Percentiles rank a stretch among this genome's conserved stretches.
Conservation (phyloP, 2,329 filamentous ascomycete genomes). For the Rhexocercosporidium sp. region DNA sequence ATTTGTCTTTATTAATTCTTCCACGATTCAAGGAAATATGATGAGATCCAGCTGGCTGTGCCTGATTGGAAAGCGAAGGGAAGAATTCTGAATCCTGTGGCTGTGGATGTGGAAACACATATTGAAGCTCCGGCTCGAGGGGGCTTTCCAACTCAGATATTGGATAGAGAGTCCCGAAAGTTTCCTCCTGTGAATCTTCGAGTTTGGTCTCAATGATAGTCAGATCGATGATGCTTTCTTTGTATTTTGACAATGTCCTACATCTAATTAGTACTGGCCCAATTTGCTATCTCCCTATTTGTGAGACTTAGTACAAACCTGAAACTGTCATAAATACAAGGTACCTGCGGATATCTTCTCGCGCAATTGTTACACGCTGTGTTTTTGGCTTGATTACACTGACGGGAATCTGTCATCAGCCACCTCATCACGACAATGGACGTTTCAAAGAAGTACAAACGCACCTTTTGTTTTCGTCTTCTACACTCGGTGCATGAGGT, state of each 20-base stretch:
- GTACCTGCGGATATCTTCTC: constrained; percentile 34
- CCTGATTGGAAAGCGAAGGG: background rate
- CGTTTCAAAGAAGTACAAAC: constrained; percentile 9
- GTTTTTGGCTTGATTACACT: constrained; percentile 37
- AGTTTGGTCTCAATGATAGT: constrained; percentile 4
- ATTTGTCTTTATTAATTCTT: background rate
- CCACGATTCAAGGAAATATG: too few species aligned
- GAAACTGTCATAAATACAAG: constrained; percentile 29
- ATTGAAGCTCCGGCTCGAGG: background rate
- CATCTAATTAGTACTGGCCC: background rate
- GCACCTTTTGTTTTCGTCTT: constrained; percentile 35
- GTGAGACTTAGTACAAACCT: constrained; percentile 9
- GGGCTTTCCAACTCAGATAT: background rate
- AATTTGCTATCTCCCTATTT: background rate
- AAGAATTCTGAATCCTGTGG: background rate
- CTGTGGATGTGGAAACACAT: background rate
- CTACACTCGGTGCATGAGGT: constrained; percentile 35
- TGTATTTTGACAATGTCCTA: constrained; percentile 18
- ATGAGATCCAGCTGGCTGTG: background rate
- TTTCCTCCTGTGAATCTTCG: constrained; percentile 5
- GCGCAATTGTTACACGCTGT: constrained; percentile 35
- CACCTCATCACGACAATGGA: background rate
- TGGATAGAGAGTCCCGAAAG: background rate
- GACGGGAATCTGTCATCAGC: constrained; percentile 20
- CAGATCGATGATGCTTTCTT: constrained; percentile 17